Evolutionary conservation across 768 basidiomycete species (phyloP), one percentile per base, ranked within the genome.

Genomic region (Boletus rex-veris): DNA sequence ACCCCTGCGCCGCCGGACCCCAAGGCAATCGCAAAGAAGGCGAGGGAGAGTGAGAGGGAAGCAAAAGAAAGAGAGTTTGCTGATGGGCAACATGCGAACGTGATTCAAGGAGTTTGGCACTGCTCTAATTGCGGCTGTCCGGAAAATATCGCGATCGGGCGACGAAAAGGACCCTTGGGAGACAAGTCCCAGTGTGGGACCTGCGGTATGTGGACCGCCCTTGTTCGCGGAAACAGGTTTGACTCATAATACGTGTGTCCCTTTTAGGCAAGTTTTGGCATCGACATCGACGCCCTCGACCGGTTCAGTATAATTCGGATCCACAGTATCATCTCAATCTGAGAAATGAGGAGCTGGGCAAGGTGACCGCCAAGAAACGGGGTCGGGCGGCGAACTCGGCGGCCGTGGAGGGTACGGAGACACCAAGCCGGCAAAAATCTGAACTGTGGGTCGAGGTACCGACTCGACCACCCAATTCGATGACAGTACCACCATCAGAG

Each of bases 81-180:
- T 38, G 86, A 92, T 62, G 87, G 89, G 8, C 88, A 90, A 64
- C 90, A 90, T 63, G 78, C 85, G 37, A 90, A 92, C 66, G 77
- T 82, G 61, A 87, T 93, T 65, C 76, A 93, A 59, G 92, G 90
- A 1, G 78, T 90, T 5, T 97, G 94, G 94, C 91, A 93, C 72
- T 98, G 94, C 66, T 92, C 91, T 18, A 96, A 93, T 64, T 97
- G 92, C 62, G 94, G 94, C 6, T 90, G 90, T 66, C 94, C 94
- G 0, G 92, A 92, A 65, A 83, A 74, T 61, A 85, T 96, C 53
- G 90, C 92, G 3, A 75, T 92, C 40, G 93, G 93, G 3, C 75
- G 91, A 56, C 78, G 92, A 60, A 95, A 95, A 63, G 93, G 95
- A 1, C 93, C 92, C 2, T 74, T 92, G 44, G 94, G 94, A 8